phyloP scores from a whole-genome alignment of 2,329 filamentous ascomycete genomes.

The Fusarium sp. region DNA sequence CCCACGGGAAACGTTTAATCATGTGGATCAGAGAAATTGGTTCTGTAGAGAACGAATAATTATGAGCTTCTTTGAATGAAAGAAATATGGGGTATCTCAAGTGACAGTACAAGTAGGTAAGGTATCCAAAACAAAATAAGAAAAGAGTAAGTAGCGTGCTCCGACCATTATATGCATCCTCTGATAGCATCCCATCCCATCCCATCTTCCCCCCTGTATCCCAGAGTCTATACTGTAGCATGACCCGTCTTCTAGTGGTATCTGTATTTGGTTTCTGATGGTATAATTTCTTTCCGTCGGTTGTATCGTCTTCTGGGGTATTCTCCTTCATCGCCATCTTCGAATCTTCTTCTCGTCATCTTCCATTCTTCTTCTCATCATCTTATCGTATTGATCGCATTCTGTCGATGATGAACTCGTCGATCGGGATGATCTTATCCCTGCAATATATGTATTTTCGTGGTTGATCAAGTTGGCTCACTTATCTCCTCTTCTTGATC shows the following conservation, averaged over 20 bases:
- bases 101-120: conserved; percentile 44
- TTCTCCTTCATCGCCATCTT: conserved; percentile 27
- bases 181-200: conserved; percentile 5
- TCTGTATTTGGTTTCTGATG: conserved; percentile 26
- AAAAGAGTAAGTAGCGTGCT: conserved; percentile 31
- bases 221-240: conserved; percentile 32
- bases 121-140: conserved; percentile 30
- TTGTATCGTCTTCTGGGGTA: conserved; percentile 19
- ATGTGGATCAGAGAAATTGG: neutral
- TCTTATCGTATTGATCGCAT: conserved; percentile 13
- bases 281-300: conserved; percentile 28
- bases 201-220: conserved; percentile 19
- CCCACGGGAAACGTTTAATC: neutral
- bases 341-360: conserved; percentile 16
- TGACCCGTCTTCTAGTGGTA: conserved; percentile 39
- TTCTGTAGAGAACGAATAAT: conserved; percentile 19
- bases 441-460: neutral
- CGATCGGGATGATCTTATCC: neutral
- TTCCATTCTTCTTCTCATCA: conserved; percentile 5
- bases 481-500: conserved; percentile 63
- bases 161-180: conserved; percentile 41
- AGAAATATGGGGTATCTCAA: conserved; percentile 52
- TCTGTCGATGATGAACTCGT: conserved; percentile 4
- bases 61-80: conserved; percentile 47
- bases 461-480: neutral